Percentiles rank a stretch among this genome's conserved stretches.
Evolutionary conservation across 1,284 basidiomycete species (phyloP).

Genomic region (Marasmius tenuissimus): DNA sequence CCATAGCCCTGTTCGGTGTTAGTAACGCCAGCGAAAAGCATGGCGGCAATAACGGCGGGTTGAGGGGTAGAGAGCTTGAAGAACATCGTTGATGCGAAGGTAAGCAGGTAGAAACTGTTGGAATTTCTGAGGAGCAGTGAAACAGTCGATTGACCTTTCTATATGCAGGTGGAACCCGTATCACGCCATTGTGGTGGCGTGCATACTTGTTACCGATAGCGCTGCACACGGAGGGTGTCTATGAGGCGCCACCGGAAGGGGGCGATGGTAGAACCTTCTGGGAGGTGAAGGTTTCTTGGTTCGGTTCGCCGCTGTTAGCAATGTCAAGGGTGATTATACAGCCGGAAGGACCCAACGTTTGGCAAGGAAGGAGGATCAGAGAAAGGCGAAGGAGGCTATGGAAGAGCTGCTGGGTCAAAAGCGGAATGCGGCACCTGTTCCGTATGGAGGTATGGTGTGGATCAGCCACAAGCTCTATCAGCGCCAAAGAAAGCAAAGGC

Average conservation of each 20-base stretch:
- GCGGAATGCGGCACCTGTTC: slow-evolving; percentile 82
- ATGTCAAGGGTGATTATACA: slow-evolving; percentile 99
- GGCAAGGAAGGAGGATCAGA: slow-evolving; percentile 82
- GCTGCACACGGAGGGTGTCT: no score
- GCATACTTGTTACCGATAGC: no score
- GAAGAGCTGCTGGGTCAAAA: slow-evolving; percentile 76
- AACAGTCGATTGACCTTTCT: no score
- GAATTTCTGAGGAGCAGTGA: no score
- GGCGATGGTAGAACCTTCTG: slow-evolving; percentile 79
- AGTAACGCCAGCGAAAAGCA: no score
- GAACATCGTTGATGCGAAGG: no score
- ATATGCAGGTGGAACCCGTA: no score
- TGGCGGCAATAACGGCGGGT: no score
- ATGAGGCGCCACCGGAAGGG: slow-evolving; percentile 88
- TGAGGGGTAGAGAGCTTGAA: no score
- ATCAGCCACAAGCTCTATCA: slow-evolving; percentile 60
- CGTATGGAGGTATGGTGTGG: slow-evolving; percentile 90
- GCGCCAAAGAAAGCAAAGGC: slow-evolving; percentile 73
- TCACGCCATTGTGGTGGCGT: no score
- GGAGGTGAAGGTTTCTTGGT: slow-evolving; percentile 97
- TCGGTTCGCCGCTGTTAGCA: slow-evolving; percentile 94
- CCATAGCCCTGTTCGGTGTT: no score
- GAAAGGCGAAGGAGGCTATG: slow-evolving; percentile 65
- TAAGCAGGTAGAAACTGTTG: no score
- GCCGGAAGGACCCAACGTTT: slow-evolving; percentile 82